phyloP scores from a whole-genome alignment of 164 flowering plant genomes.

The Tetrastigma voinierianum region DNA sequence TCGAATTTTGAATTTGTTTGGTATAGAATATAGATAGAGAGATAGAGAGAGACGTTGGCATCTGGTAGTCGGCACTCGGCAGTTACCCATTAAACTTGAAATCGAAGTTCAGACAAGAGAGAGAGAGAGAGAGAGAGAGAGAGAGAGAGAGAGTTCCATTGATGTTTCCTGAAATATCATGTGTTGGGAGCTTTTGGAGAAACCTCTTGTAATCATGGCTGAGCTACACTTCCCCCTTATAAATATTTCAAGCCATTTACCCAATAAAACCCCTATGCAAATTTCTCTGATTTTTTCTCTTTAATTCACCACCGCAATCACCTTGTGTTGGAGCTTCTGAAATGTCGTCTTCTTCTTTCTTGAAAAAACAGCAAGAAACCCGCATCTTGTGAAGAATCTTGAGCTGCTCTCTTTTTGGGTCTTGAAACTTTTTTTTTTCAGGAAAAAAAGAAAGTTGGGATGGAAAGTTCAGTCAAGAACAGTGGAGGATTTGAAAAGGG shows the following conservation, averaged over 20 bases:
- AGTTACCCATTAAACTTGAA: constrained; percentile 12
- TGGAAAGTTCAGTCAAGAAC: constrained; percentile 25
- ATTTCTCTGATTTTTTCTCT: not conserved
- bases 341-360: no score
- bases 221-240: not conserved
- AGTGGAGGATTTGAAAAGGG: constrained; percentile 4
- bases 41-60: constrained; percentile 22
- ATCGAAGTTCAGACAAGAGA: constrained; percentile 16
- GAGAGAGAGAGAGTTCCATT: no score
- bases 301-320: no score
- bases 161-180: not conserved
- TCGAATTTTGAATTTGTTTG: not conserved
- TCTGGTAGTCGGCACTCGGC: constrained; percentile 12
- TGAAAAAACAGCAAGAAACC: no score
- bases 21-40: constrained; percentile 1
- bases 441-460: constrained; percentile 1
- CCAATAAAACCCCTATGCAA: not conserved
- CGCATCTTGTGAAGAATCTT: no score
- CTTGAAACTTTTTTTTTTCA: not conserved
- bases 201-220: constrained; percentile 2
- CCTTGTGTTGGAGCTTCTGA: no score
- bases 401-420: constrained; percentile 1
- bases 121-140: not conserved
- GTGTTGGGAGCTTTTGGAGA: not conserved
- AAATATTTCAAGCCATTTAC: not conserved